phyloP scores from a whole-genome alignment of 1,139 yeast species.

The Yamadazyma buinensis region DNA sequence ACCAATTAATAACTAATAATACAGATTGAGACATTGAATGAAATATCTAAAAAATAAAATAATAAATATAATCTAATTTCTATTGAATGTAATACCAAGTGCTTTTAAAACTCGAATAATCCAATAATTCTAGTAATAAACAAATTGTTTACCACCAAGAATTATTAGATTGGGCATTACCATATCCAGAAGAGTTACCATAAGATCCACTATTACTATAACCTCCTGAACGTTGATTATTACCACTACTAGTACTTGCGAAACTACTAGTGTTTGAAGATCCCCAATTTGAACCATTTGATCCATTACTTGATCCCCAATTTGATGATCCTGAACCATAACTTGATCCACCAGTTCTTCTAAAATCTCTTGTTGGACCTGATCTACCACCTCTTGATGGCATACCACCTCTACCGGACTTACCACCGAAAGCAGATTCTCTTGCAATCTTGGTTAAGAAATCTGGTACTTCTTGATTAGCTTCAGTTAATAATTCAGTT shows the following conservation, averaged over 20 bases:
- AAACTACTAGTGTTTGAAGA: no score
- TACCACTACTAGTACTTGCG: conserved; percentile 16
- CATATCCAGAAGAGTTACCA: conserved; percentile 29
- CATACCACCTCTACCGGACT: conserved; percentile 41
- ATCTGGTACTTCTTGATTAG: conserved; percentile 95
- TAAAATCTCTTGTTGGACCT: conserved; percentile 58
- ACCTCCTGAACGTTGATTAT: conserved; percentile 7
- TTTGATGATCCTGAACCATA: conserved; percentile 28
- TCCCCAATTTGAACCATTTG: conserved; percentile 25
- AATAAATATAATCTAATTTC: conserved; percentile 4
- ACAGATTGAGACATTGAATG: conserved; percentile 30
- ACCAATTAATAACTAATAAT: conserved; percentile 11
- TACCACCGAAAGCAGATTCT: conserved; percentile 61
- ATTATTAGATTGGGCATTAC: conserved; percentile 11
- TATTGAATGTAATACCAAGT: conserved; percentile 9
- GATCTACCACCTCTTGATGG: conserved; percentile 40
- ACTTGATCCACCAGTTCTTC: conserved; percentile 40
- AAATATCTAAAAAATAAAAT: conserved; percentile 6
- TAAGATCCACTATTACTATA: conserved; percentile 7
- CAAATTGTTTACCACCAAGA: conserved; percentile 37
- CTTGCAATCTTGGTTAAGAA: conserved; percentile 79
- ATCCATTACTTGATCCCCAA: conserved; percentile 21
- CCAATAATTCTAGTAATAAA: not conserved
- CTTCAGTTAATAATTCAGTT: conserved; percentile 84
- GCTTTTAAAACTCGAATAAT: conserved; percentile 2